Base-by-base conservation (phyloP, 208 protist genomes). In the Novymonas esmeraldas region DNA sequence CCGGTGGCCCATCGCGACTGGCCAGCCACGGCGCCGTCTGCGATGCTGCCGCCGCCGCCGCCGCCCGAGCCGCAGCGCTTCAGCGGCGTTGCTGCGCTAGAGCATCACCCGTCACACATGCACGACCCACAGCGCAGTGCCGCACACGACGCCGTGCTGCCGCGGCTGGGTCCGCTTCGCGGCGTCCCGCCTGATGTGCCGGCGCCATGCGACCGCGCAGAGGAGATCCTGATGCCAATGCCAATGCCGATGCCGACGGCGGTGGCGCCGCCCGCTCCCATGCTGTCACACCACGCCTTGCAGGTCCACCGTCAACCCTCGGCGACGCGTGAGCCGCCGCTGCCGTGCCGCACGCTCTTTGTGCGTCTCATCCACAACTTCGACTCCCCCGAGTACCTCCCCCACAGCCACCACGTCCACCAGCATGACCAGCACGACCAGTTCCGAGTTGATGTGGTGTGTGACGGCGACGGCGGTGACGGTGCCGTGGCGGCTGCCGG, bases 281-380 rank as follows among this genome's bases (percentile, higher is more conserved):
- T n/a, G 20, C 44, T 24, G 29, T 42, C 7, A 28, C 60, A 16
- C 31, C 44, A 33, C 45, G 11, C 16, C 13, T 46, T 26, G 28
- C n/a, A 22, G 20, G 45, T 7, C 16, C 46, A 55, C 14, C 44
- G 31, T 45, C 33, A 39, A 6, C 18, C 4, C 2, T 14, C n/a
- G n/a, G n/a, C n/a, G n/a, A n/a, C 56, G 4, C 14, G 16, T 1
- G 67, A 73, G 29, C 68, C 59, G 11, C 42, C 59, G 6, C 60
- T 74, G 38, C 59, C 60, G 9, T 55, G 51, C 45, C 61, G 68
- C 45, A 79, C 68, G 3, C 62, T 79, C 46, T 79, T 79, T 36
- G 56, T 79, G 9, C 61, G 58, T 36, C 60, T 79, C 16, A 57
- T 45, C 24, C 65, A 62, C 59, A 79, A 79, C 59, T 79, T 75